Percentiles rank a stretch among this genome's conserved stretches.
These are phyloP conservation scores for Heteromeles arbutifolia DNA, from an alignment of 306 rosid species.

Conservation along the genomic window DNA sequence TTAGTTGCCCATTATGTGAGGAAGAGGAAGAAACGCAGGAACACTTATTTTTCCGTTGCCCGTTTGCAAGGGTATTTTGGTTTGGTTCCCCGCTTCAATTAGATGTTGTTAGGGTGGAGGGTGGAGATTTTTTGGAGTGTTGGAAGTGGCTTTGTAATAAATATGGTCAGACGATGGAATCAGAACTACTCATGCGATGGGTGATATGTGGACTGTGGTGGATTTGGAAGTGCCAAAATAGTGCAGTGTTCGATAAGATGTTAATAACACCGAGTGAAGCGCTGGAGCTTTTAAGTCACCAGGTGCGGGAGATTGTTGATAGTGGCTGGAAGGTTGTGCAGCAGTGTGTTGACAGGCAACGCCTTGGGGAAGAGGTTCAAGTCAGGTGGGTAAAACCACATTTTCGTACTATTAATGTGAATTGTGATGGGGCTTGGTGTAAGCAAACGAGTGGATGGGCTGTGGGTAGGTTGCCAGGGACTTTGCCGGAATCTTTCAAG, in stretches of 20 bases:
- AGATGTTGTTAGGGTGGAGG: neutral
- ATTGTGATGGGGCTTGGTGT: neutral
- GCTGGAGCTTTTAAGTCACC: no score
- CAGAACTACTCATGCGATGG: no score
- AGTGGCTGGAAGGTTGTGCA: no score
- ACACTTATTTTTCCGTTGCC: neutral
- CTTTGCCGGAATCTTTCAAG: no score
- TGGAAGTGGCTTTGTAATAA: no score
- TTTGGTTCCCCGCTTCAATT: neutral
- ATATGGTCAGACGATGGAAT: no score
- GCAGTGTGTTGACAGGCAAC: neutral
- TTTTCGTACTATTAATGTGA: neutral
- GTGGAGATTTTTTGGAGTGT: no score
- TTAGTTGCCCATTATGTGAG: neutral
- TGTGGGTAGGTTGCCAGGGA: neutral
- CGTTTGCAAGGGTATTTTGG: neutral
- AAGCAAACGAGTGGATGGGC: neutral
- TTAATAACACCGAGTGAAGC: no score
- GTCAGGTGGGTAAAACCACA: neutral
- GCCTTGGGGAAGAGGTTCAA: rapidly evolving
- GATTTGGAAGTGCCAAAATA: no score
- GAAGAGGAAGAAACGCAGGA: neutral
- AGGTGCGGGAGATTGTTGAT: neutral
- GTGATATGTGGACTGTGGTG: no score
- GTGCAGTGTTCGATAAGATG: no score